These are phyloP conservation scores for Bruguiera gymnorhiza DNA, from an alignment of 345 rosid genomes.

Conservation along the genomic window DNA sequence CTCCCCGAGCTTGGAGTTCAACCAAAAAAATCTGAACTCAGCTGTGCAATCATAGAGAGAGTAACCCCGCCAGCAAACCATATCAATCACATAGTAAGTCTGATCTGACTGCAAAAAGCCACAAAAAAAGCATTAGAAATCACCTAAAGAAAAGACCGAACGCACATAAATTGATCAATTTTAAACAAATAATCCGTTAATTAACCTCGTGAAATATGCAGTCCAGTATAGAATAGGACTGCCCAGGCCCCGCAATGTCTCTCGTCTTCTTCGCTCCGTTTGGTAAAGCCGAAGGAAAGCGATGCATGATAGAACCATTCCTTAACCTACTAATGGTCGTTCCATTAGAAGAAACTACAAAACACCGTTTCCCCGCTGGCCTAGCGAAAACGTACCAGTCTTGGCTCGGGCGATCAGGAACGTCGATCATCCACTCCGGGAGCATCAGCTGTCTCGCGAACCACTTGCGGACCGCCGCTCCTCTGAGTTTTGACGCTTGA, in stretches of 20 bases:
- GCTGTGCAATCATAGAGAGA: slow-evolving; percentile 84
- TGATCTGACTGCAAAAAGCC: slow-evolving; percentile 57
- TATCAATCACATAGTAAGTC: slow-evolving; percentile 87
- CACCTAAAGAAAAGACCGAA: not conserved
- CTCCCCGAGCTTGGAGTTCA: slow-evolving; percentile 85
- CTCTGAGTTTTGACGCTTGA: slow-evolving; percentile 65
- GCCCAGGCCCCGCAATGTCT: slow-evolving; percentile 61
- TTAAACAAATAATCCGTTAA: not conserved
- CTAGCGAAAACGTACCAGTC: slow-evolving; percentile 76
- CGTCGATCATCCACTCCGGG: slow-evolving; percentile 93
- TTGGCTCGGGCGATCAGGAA: slow-evolving; percentile 58
- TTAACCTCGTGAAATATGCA: slow-evolving; percentile 93
- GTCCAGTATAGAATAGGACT: slow-evolving; percentile 77
- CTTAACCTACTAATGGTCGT: slow-evolving; percentile 68
- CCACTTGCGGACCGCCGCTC: slow-evolving; percentile 70
- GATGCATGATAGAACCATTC: slow-evolving; percentile 71
- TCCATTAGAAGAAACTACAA: slow-evolving; percentile 73
- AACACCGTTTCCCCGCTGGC: slow-evolving; percentile 80
- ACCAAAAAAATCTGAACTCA: slow-evolving; percentile 93
- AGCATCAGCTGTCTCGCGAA: slow-evolving; percentile 80
- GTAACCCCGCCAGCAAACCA: slow-evolving; percentile 93
- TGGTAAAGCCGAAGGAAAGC: slow-evolving; percentile 81
- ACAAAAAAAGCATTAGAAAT: slow-evolving; percentile 4
- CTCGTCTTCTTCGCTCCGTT: slow-evolving; percentile 66
- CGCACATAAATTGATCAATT: slow-evolving; percentile 4